Evolutionary conservation across 108 stramenopile genomes (phyloP).

Genomic region (Aurantiochytrium sp.): DNA sequence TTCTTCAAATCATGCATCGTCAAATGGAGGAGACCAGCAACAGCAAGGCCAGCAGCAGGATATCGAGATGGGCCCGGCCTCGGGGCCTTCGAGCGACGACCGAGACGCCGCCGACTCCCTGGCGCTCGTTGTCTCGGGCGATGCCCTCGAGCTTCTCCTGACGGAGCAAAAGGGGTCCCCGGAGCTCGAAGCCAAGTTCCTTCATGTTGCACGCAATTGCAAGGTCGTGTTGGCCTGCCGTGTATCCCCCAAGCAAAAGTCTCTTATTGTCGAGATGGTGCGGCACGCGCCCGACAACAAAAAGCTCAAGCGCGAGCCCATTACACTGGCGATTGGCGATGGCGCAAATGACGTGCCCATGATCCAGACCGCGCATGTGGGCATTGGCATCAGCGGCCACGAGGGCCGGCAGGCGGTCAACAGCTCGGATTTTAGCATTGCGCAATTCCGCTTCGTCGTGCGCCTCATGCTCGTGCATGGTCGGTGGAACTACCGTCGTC

Average conservation of each 20-base stretch:
- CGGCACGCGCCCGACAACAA: slow-evolving; percentile 36
- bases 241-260: slow-evolving; percentile 84
- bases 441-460: slow-evolving; percentile 65
- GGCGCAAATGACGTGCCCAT: slow-evolving; percentile 95
- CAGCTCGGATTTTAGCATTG: slow-evolving; percentile 30
- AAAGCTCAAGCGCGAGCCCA: slow-evolving; percentile 70
- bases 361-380: slow-evolving; percentile 89
- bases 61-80: background rate
- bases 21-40: too few relatives aligned
- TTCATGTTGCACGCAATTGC: slow-evolving; percentile 69
- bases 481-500: slow-evolving; percentile 84
- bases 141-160: slow-evolving; percentile 67
- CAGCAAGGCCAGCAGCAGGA: background rate
- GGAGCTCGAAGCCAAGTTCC: slow-evolving; percentile 68
- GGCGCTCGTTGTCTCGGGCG: slow-evolving; percentile 79
- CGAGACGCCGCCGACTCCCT: background rate
- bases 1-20: too few relatives aligned
- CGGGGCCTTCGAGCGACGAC: background rate
- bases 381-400: slow-evolving; percentile 83
- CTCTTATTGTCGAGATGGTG: slow-evolving; percentile 72
- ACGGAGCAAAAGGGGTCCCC: slow-evolving; percentile 40
- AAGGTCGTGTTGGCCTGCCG: slow-evolving; percentile 87
- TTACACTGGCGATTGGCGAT: slow-evolving; percentile 89
- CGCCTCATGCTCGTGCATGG: slow-evolving; percentile 84
- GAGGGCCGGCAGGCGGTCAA: slow-evolving; percentile 89